phyloP scores from a whole-genome alignment of 2,329 filamentous ascomycete species.

The Claviceps cyperi region DNA sequence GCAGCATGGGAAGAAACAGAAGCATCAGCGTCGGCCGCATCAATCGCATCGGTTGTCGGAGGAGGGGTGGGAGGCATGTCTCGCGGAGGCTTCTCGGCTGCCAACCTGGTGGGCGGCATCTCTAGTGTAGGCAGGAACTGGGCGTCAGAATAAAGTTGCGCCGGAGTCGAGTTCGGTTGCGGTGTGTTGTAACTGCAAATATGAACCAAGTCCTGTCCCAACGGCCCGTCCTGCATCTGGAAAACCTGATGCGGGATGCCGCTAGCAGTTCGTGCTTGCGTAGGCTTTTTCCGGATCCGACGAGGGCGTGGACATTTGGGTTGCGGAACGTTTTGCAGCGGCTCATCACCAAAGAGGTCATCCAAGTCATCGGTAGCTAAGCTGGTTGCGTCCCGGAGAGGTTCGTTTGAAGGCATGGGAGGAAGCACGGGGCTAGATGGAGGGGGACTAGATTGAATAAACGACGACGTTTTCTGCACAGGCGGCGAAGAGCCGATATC shows the following conservation, averaged over 20 bases:
- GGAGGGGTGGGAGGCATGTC: constrained; percentile 22
- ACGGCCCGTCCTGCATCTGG: constrained; percentile 21
- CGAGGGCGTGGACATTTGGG: constrained; percentile 11
- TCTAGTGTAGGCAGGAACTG: constrained; percentile 14
- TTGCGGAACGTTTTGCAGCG: constrained; percentile 26
- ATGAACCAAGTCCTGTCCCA: constrained; percentile 21
- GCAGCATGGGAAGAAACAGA: background rate
- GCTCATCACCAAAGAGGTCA: constrained; percentile 52
- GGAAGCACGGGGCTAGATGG: constrained; percentile 69
- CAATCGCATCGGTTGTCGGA: constrained; percentile 21
- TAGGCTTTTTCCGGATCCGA: constrained; percentile 10
- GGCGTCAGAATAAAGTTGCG: constrained; percentile 6
- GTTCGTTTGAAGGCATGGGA: constrained; percentile 45
- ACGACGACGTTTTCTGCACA: constrained; percentile 47
- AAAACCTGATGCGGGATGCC: constrained; percentile 30
- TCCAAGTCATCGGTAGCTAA: constrained; percentile 71
- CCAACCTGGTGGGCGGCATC: constrained; percentile 8
- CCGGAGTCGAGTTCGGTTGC: constrained; percentile 7
- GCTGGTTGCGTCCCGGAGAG: constrained; percentile 56
- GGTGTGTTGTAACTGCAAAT: constrained; percentile 20
- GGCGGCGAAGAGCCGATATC: constrained; percentile 87
- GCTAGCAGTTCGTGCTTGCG: constrained; percentile 20
- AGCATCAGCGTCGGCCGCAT: too few species aligned
- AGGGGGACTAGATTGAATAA: constrained; percentile 44
- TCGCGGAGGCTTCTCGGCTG: constrained; percentile 13